Evolutionary conservation across 176 grass and related monocot species (phyloP), one percentile per base, ranked within the genome.

Genomic region (Saccharum officinarum): DNA sequence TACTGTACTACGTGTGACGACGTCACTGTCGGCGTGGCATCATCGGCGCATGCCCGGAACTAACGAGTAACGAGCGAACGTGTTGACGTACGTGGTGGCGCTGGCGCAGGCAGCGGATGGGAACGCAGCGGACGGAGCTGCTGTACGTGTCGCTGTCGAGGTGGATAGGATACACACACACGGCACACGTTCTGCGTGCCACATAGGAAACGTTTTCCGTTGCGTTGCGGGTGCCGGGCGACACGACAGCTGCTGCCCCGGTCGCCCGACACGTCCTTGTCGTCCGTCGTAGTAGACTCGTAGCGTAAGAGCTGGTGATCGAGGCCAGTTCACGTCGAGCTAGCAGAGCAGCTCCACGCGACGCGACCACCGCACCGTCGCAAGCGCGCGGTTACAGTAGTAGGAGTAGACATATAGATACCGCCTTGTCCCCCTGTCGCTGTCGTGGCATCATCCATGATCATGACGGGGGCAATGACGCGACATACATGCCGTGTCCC

Each of bases 141-240:
- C 45, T 49, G 41, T 16, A 38, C 55, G 75, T 6, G 76, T 44
- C 76, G 57, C 76, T 79, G 76, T 64, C 76, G 7, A 15, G n/a
- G 76, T n/a, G 13, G 57, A 28, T 42, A 3, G 47, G 47, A 6
- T 49, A 49, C 46, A 13, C 55, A n/a, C n/a, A 37, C 36, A 37
- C 36, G 36, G 36, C 33, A 34, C 33, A 34, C 33, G 33, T 34
- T 34, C 28, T 28, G 28, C 28, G 28, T 28, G 28, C 28, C 28
- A 28, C 28, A 28, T 28, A 28, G 28, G 28, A 28, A 28, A 28
- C 28, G 28, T 28, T 28, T 28, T 28, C 28, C 28, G 28, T 28
- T 28, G 28, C 28, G 28, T 28, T 28, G 28, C 28, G 28, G 28
- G 28, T 0, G 28, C 28, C 28, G 28, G 28, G 28, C 28, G 28